Conservation (phyloP, 2,329 filamentous ascomycete species). For the Beauveria asiatica region DNA sequence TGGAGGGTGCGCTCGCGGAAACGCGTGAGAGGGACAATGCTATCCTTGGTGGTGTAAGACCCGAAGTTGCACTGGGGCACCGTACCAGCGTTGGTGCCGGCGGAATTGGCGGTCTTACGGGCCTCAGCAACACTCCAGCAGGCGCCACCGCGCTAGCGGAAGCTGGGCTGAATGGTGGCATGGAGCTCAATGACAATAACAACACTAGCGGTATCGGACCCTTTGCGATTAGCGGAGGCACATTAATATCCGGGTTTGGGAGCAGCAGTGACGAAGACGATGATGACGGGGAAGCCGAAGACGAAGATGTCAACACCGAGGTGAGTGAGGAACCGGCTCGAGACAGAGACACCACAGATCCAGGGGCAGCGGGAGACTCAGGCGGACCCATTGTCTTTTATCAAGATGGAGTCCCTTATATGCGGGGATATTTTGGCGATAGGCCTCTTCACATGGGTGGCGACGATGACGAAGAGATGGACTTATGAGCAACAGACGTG, state of each 20-base stretch:
- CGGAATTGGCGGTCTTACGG: constrained; percentile 38
- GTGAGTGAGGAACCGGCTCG: constrained; percentile 37
- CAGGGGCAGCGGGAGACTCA: not conserved
- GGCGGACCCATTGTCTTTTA: not conserved
- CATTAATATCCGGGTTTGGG: constrained; percentile 81
- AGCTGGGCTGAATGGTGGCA: constrained; percentile 68
- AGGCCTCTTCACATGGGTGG: not conserved
- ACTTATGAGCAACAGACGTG: constrained; percentile 6
- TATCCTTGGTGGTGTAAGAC: constrained; percentile 90
- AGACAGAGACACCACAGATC: constrained; percentile 4
- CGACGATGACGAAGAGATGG: constrained; percentile 7
- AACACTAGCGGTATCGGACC: constrained; percentile 59
- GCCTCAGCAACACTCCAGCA: constrained; percentile 28
- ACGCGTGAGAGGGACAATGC: constrained; percentile 95
- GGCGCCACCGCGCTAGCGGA: constrained; percentile 67
- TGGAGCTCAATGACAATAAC: constrained; percentile 58
- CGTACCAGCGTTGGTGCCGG: constrained; percentile 51
- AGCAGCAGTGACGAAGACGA: constrained; percentile 95
- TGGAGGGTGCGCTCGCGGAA: constrained; percentile 85
- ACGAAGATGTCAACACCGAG: constrained; percentile 64
- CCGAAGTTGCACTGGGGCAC: constrained; percentile 79
- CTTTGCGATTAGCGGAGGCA: constrained; percentile 65
- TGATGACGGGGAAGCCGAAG: constrained; percentile 81
- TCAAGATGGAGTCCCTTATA: not conserved
- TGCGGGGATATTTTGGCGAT: constrained; percentile 4